These are phyloP conservation scores for Phytopythium aichiense DNA, from an alignment of 352 stramenopile genomes.

Conservation along the genomic window DNA sequence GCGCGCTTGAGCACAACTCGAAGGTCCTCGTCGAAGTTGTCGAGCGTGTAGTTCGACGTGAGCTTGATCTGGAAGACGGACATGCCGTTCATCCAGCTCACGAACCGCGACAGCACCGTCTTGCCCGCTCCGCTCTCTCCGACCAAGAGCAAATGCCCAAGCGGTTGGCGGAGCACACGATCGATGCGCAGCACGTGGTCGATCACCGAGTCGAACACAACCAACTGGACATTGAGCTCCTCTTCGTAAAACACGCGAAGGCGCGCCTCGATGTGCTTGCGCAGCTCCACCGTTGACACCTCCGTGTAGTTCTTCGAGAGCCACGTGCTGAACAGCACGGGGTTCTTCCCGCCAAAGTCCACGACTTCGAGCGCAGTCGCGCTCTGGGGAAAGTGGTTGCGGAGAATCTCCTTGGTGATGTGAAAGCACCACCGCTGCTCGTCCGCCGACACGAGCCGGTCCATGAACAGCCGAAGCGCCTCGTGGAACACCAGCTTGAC, in stretches of 20 bases:
- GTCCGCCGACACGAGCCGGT: slow-evolving; percentile 96
- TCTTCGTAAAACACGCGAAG: slow-evolving; percentile 99
- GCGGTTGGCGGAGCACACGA: slow-evolving; percentile 96
- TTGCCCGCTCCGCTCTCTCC: slow-evolving; percentile 99
- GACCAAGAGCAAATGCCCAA: slow-evolving; percentile 98
- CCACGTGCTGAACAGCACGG: slow-evolving; percentile 98
- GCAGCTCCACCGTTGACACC: slow-evolving; percentile 90
- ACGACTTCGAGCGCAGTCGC: slow-evolving; percentile 66
- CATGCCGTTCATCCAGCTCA: slow-evolving; percentile 99
- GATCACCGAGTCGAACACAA: slow-evolving; percentile 99
- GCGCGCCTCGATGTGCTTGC: slow-evolving; percentile 95
- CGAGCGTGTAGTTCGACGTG: slow-evolving; percentile 97
- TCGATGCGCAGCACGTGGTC: slow-evolving; percentile 99
- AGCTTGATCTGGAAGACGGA: slow-evolving; percentile 99
- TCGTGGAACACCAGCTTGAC: slow-evolving; percentile 99
- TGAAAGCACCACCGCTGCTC: slow-evolving; percentile 97
- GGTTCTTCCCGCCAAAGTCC: slow-evolving; percentile 79
- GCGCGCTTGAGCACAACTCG: slow-evolving; percentile 96
- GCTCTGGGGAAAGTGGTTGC: slow-evolving; percentile 81
- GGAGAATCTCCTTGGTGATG: slow-evolving; percentile 78
- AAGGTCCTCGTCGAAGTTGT: slow-evolving; percentile 99
- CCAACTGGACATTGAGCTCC: slow-evolving; percentile 98
- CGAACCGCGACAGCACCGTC: slow-evolving; percentile 99
- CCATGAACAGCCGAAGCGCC: slow-evolving; percentile 97
- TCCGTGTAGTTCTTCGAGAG: slow-evolving; percentile 97